Percentiles rank a stretch among this genome's conserved stretches.
These are phyloP conservation scores for Colletotrichum musicola DNA, from an alignment of 2,329 filamentous ascomycete genomes.

Conservation along the genomic window DNA sequence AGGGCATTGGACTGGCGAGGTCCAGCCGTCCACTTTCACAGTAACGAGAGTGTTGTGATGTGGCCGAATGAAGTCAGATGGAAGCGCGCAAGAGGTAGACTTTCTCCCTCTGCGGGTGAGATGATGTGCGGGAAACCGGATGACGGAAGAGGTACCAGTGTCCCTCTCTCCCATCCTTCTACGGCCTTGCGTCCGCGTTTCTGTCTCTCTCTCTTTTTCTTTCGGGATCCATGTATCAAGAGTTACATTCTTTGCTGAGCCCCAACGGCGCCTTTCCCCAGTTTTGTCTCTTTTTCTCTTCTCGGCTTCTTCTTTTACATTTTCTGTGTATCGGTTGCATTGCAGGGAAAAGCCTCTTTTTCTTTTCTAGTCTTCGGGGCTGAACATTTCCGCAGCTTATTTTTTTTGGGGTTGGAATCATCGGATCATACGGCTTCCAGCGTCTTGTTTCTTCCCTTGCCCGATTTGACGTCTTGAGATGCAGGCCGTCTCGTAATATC, in stretches of 20 bases:
- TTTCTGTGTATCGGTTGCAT: constrained; percentile 9
- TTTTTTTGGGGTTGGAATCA: not conserved
- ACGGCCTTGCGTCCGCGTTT: not conserved
- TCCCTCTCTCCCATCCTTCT: constrained; percentile 7
- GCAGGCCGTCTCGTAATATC: constrained; percentile 38
- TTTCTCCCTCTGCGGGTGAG: constrained; percentile 2
- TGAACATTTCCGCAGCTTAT: constrained; percentile 23
- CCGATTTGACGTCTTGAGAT: constrained; percentile 16
- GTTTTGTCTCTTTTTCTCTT: constrained; percentile 17
- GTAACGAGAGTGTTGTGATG: constrained; percentile 17
- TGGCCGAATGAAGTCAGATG: constrained; percentile 29
- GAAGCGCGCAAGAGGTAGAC: constrained; percentile 16
- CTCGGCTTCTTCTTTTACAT: constrained; percentile 33
- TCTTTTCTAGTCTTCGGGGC: constrained; percentile 30
- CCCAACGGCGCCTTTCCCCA: constrained; percentile 12
- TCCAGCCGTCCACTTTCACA: constrained; percentile 17
- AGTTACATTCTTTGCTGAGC: constrained; percentile 33
- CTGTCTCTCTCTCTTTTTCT: constrained; percentile 14
- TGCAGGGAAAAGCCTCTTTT: constrained; percentile 32
- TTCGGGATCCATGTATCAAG: constrained; percentile 29
- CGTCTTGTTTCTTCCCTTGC: constrained; percentile 14
- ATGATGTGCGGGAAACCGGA: constrained; percentile 2
- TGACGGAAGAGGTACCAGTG: constrained; percentile 27
- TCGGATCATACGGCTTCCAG: constrained; percentile 15
- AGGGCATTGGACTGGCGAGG: constrained; percentile 30